Base-by-base conservation (phyloP, 2,329 filamentous ascomycete genomes). In the Epichloe sylvatica region DNA sequence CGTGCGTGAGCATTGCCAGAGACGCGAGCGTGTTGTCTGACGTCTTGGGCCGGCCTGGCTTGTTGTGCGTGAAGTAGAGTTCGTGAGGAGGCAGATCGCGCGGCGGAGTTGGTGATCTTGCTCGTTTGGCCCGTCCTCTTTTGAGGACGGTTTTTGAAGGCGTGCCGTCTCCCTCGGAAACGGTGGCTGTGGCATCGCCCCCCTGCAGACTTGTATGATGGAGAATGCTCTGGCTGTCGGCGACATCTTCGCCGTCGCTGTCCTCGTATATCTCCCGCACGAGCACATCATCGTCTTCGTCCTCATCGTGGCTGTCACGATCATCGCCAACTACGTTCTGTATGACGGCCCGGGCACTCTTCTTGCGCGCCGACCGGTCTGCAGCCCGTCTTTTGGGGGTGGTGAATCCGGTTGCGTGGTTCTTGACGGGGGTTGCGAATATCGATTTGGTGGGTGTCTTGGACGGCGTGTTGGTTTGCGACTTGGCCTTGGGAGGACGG, bases 21-120 rank as follows among this genome's bases (percentile, higher is more conserved):
- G 83, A 81, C 0, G 83, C 76, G 5, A 97, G 73, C 0, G 81
- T 94, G 56, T 92, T 92, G 62, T 86, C 84, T 1, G 90, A 96
- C 0, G 91, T 95, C 66, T 90, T 90, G 42, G 80, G 74, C 4
- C 81, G 77, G 2, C 87, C 89, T 0, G 86, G 81, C 45, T 87
- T 83, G 62, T 94, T 96, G 61, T 97, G 87, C 61, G 84, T 86
- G 65, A 98, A 97, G 70, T 94, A 98, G 56, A 85, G 78, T 64
- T 97, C 92, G 61, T 96, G 87, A 0, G 90, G 75, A 5, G 90
- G 86, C 2, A 97, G 75, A 58, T 95, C 79, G 47, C 80, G 77
- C 17, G 91, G 87, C 3, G 88, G 88, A 5, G 85, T 89, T 1
- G 86, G 85, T 6, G 85, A 87, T 50, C 78, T 80, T 23, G 59